phyloP scores from a whole-genome alignment of 371 early-diverging fungal species.

The Actinomortierella wolfii region DNA sequence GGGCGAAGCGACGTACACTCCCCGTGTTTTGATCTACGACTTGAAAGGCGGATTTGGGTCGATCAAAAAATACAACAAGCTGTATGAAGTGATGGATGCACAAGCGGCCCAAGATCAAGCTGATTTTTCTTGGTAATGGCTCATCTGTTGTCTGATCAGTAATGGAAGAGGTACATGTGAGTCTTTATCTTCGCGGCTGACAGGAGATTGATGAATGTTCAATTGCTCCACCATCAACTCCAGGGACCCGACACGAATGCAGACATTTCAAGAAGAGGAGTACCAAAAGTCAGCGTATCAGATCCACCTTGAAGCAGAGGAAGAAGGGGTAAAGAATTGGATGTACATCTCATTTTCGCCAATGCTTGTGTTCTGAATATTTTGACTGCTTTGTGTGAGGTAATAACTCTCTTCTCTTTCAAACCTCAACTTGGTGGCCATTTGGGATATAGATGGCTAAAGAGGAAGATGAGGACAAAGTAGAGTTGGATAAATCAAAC shows the following conservation, averaged over 20 bases:
- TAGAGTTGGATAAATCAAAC: slow-evolving; percentile 50
- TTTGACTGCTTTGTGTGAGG: not conserved
- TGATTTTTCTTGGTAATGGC: slow-evolving; percentile 29
- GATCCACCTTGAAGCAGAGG: slow-evolving; percentile 30
- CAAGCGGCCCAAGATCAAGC: slow-evolving; percentile 11
- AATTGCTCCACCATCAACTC: too few relatives aligned
- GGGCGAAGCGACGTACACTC: slow-evolving; percentile 76
- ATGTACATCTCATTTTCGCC: not conserved
- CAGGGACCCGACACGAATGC: slow-evolving; percentile 42
- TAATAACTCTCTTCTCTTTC: not conserved
- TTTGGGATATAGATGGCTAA: slow-evolving; percentile 15
- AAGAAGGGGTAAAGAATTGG: slow-evolving; percentile 31
- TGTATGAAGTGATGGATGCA: slow-evolving; percentile 50
- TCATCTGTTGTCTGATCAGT: too few relatives aligned
- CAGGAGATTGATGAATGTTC: too few relatives aligned
- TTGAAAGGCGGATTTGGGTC: slow-evolving; percentile 79
- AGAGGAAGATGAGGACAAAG: slow-evolving; percentile 29
- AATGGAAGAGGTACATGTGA: too few relatives aligned
- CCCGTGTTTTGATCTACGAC: slow-evolving; percentile 79
- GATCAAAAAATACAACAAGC: slow-evolving; percentile 64
- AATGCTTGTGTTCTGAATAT: not conserved
- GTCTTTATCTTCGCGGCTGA: too few relatives aligned
- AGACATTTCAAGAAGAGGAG: slow-evolving; percentile 38
- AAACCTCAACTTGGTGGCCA: too few relatives aligned
- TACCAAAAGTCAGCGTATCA: slow-evolving; percentile 34